Conservation (phyloP, 768 basidiomycete species). For the Mycena kentingensis region DNA sequence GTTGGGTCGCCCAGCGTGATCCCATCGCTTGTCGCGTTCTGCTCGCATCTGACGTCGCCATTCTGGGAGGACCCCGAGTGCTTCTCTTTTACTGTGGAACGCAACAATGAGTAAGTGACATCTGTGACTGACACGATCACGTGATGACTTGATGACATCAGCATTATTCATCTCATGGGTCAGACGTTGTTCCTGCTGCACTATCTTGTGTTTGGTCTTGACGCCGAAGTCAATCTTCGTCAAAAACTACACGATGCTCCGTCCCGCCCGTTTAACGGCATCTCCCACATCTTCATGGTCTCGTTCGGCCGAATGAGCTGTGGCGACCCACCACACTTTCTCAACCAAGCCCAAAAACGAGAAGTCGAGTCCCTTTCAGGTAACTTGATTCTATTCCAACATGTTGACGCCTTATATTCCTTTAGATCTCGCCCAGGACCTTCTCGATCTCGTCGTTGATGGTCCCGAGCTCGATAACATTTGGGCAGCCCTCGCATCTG, state of each 20-base stretch:
- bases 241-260: conserved; percentile 59
- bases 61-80: conserved; percentile 69
- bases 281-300: conserved; percentile 73
- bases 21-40: conserved; percentile 62
- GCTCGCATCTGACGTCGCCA: conserved; percentile 52
- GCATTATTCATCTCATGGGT: conserved; percentile 51
- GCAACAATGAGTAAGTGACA: conserved; percentile 39
- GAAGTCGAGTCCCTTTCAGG: conserved; percentile 45
- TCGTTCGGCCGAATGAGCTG: conserved; percentile 75
- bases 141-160: conserved; percentile 31
- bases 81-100: conserved; percentile 38
- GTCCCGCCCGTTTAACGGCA: conserved; percentile 57
- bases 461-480: conserved; percentile 70
- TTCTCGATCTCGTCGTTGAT: conserved; percentile 69
- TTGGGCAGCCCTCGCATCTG: conserved; percentile 63
- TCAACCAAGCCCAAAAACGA: conserved; percentile 43
- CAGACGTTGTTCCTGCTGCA: conserved; percentile 64
- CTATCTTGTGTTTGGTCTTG: conserved; percentile 56
- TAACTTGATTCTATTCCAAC: conserved; percentile 24
- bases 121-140: neutral
- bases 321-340: conserved; percentile 65
- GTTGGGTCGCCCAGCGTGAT: conserved; percentile 56
- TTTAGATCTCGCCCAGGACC: conserved; percentile 60
- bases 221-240: conserved; percentile 53
- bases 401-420: neutral